phyloP scores from a whole-genome alignment of 2,329 filamentous ascomycete species.

The Thielaviopsis euricoi region DNA sequence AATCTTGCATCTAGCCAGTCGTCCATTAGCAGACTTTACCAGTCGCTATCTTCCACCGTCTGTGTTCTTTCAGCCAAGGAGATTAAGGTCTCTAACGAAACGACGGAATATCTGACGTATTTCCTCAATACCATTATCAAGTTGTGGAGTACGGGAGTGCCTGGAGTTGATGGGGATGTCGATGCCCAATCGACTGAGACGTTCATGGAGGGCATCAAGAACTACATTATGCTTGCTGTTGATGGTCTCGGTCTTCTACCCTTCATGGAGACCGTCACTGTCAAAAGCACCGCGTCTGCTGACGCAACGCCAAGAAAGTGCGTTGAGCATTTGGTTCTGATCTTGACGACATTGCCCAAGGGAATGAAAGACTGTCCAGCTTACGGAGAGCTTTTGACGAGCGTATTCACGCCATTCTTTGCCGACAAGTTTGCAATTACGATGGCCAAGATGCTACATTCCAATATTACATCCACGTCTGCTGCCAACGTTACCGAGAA shows the following conservation, averaged over 20 bases:
- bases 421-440: constrained; percentile 23
- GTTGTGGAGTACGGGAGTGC: constrained; percentile 27
- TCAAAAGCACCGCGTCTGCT: constrained; percentile 26
- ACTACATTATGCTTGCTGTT: constrained; percentile 32
- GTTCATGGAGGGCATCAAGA: constrained; percentile 38
- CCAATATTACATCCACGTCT: neutral
- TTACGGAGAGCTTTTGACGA: constrained; percentile 28
- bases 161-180: constrained; percentile 32
- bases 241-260: constrained; percentile 38
- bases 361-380: constrained; percentile 31
- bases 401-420: constrained; percentile 43
- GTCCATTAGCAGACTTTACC: constrained; percentile 16
- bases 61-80: constrained; percentile 40
- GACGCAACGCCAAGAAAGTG: neutral
- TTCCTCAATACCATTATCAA: constrained; percentile 5
- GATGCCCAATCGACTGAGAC: constrained; percentile 28
- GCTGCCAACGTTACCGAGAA: neutral
- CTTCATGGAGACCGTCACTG: constrained; percentile 44
- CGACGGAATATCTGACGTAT: constrained; percentile 50
- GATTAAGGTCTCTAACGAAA: constrained; percentile 73
- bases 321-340: constrained; percentile 42
- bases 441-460: neutral
- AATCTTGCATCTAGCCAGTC: constrained; percentile 46
- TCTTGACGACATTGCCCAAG: constrained; percentile 36
- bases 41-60: neutral